phyloP scores from a whole-genome alignment of 2,329 filamentous ascomycete genomes.

The Aspergillus hortae region DNA sequence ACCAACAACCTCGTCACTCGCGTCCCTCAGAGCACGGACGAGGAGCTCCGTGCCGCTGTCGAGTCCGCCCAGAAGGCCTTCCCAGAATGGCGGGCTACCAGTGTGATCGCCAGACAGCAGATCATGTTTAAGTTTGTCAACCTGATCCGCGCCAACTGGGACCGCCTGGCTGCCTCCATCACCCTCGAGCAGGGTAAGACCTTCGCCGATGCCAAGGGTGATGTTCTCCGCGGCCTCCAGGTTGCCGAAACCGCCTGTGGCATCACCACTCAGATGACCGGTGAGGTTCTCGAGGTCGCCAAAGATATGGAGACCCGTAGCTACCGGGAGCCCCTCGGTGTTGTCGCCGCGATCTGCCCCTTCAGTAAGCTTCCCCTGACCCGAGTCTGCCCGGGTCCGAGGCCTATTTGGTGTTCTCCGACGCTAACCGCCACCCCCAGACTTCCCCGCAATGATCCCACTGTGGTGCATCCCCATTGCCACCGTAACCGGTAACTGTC shows the following conservation, averaged over 20 bases:
- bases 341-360: conserved; percentile 64
- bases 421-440: conserved; percentile 31
- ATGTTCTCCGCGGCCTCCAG: conserved; percentile 63
- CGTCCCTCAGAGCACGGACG: conserved; percentile 63
- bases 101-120: conserved; percentile 58
- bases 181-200: conserved; percentile 68
- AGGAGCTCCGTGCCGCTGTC: conserved; percentile 59
- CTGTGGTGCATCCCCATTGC: conserved; percentile 65
- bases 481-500: conserved; percentile 61
- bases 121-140: conserved; percentile 65
- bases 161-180: conserved; percentile 62
- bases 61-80: conserved; percentile 62
- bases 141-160: conserved; percentile 63
- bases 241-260: conserved; percentile 66
- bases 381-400: background rate
- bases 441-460: conserved; percentile 70
- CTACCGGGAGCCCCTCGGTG: conserved; percentile 62
- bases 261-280: conserved; percentile 63
- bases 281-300: conserved; percentile 64
- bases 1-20: conserved; percentile 65
- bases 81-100: conserved; percentile 58
- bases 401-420: background rate
- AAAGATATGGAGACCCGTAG: conserved; percentile 69
- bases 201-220: conserved; percentile 63
- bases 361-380: conserved; percentile 49